Conservation (phyloP, 2,329 filamentous ascomycete genomes). For the Paraphoma chrysanthemicola region DNA sequence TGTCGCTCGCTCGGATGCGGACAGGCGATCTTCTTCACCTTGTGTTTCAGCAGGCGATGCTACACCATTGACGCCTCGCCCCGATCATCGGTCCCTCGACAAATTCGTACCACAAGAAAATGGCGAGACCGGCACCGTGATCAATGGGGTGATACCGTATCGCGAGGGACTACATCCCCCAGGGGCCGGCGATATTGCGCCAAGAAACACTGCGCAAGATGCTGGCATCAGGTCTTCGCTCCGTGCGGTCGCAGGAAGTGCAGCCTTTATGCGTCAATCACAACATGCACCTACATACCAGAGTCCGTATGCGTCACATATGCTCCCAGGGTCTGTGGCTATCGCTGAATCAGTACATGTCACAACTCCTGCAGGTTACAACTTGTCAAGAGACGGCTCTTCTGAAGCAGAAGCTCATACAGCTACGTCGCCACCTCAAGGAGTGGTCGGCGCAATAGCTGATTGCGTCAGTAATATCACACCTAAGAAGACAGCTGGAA, state of each 20-base stretch:
- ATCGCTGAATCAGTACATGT: too few species aligned
- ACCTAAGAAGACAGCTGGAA: conserved; percentile 10
- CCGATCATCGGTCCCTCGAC: too few species aligned
- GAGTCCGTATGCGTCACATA: conserved; percentile 23
- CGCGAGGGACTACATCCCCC: too few species aligned
- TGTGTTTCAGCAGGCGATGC: too few species aligned
- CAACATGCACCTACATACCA: conserved; percentile 13
- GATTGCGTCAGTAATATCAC: conserved; percentile 4
- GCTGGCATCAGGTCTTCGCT: background rate
- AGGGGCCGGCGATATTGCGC: too few species aligned
- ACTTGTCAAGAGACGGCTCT: background rate
- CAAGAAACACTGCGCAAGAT: background rate
- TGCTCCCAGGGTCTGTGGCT: background rate
- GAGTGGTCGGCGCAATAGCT: conserved; percentile 13
- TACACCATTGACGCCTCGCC: too few species aligned
- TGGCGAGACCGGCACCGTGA: too few species aligned
- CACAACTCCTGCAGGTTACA: too few species aligned
- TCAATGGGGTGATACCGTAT: too few species aligned
- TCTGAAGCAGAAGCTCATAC: conserved; percentile 1
- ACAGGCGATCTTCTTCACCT: too few species aligned
- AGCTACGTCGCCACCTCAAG: conserved; percentile 6
- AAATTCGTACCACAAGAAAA: too few species aligned
- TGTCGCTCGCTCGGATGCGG: too few species aligned
- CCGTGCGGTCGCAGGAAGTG: background rate
- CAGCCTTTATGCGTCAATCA: background rate